These are phyloP conservation scores for Fusarium subtropicale DNA, from an alignment of 2,329 filamentous ascomycete genomes.

Conservation along the genomic window DNA sequence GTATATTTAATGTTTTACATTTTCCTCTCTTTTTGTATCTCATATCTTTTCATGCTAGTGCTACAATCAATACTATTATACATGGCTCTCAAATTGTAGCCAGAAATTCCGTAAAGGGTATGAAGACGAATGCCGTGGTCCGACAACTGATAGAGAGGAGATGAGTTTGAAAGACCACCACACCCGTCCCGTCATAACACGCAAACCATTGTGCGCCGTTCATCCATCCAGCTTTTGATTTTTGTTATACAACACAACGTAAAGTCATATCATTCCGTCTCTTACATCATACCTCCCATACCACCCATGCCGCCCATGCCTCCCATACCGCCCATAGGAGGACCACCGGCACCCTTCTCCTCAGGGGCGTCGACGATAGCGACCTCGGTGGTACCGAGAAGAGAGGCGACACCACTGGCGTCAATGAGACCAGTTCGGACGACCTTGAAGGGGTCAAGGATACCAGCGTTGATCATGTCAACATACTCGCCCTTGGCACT, in stretches of 20 bases:
- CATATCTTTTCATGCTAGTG: constrained; percentile 46
- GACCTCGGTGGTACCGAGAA: constrained; percentile 97
- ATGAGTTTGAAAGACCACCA: constrained; percentile 52
- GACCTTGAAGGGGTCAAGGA: constrained; percentile 99
- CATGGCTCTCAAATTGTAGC: constrained; percentile 48
- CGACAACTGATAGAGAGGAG: constrained; percentile 51
- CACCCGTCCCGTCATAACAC: constrained; percentile 57
- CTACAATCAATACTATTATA: constrained; percentile 52
- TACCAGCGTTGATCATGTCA: constrained; percentile 97
- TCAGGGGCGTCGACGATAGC: constrained; percentile 96
- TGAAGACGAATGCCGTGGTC: constrained; percentile 46
- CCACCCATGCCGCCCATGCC: constrained; percentile 70
- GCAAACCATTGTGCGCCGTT: constrained; percentile 61
- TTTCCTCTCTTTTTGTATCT: constrained; percentile 33
- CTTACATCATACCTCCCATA: constrained; percentile 71
- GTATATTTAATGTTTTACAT: constrained; percentile 21
- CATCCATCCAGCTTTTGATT: constrained; percentile 46
- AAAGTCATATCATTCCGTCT: constrained; percentile 41
- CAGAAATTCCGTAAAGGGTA: constrained; percentile 48
- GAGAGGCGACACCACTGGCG: constrained; percentile 93
- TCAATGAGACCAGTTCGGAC: constrained; percentile 96
- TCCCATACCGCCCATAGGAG: constrained; percentile 73
- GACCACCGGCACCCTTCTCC: constrained; percentile 79
- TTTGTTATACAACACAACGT: constrained; percentile 48
- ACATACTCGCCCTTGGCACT: constrained; percentile 97